Conservation (phyloP, 805 yeast genomes). For the Lachancea sp. region DNA sequence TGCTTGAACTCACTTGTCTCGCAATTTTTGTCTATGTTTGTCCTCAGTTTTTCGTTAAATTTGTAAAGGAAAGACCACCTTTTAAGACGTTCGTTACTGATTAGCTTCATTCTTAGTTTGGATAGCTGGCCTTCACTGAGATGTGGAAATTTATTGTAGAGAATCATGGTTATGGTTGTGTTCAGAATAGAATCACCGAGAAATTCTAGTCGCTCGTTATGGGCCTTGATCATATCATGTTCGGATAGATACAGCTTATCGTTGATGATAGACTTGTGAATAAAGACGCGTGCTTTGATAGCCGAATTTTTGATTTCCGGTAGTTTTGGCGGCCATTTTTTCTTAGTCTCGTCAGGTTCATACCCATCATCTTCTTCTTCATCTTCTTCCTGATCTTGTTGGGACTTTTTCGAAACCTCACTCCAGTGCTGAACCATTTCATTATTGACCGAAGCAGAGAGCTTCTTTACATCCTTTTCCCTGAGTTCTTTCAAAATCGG, state of each 20-base stretch:
- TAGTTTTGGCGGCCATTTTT: conserved; percentile 55
- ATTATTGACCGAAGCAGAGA: conserved; percentile 6
- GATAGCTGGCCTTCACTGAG: conserved; percentile 80
- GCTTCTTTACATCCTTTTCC: conserved; percentile 15
- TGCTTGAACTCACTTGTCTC: conserved; percentile 31
- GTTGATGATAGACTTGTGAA: conserved; percentile 69
- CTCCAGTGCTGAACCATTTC: conserved; percentile 4
- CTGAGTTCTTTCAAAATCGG: conserved; percentile 20
- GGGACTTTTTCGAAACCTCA: conserved; percentile 9
- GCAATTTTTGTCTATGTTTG: conserved; percentile 37
- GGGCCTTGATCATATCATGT: conserved; percentile 51
- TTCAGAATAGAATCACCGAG: conserved; percentile 84
- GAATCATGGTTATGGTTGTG: conserved; percentile 59
- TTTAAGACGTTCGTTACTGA: conserved; percentile 65
- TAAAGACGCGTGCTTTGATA: conserved; percentile 64
- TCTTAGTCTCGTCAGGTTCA: conserved; percentile 16
- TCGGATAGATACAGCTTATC: conserved; percentile 50
- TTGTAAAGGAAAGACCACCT: conserved; percentile 67
- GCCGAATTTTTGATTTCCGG: conserved; percentile 59
- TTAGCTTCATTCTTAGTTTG: conserved; percentile 57
- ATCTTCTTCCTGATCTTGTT: conserved; percentile 9
- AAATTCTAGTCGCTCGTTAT: conserved; percentile 85
- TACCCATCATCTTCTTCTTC: conserved; percentile 26
- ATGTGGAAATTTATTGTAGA: conserved; percentile 59
- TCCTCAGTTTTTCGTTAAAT: conserved; percentile 50